These are phyloP conservation scores for Rhododendron ovatum DNA, from an alignment of 148 eudicot genomes.

Conservation along the genomic window DNA sequence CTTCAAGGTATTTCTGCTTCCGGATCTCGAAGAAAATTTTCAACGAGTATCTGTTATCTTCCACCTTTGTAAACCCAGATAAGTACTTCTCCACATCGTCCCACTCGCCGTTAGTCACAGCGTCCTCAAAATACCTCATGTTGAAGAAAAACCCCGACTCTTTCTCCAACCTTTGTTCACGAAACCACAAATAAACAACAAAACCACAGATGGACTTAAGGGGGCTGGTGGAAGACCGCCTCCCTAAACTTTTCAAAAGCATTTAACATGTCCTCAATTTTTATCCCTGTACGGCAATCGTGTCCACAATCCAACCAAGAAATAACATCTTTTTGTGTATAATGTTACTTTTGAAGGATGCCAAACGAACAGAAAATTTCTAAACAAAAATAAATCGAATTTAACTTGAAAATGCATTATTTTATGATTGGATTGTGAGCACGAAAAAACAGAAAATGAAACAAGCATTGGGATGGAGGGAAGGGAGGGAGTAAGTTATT, in stretches of 20 bases:
- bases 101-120: constrained; percentile 59
- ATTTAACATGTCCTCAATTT: not conserved
- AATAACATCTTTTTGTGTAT: not conserved
- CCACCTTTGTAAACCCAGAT: constrained; percentile 59
- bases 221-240: not conserved
- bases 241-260: not conserved
- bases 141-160: constrained; percentile 66
- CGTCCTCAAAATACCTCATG: constrained; percentile 58
- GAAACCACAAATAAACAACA: constrained; percentile 3
- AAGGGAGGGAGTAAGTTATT: not conserved
- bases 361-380: not conserved
- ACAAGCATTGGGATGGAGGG: not conserved
- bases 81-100: constrained; percentile 65
- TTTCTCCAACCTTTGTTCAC: constrained; percentile 47
- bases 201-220: not conserved
- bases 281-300: not conserved
- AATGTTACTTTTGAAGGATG: not conserved
- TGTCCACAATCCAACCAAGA: not conserved
- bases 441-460: not conserved
- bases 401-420: not conserved
- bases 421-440: not conserved
- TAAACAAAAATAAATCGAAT: not conserved
- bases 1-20: constrained; percentile 72
- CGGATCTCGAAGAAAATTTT: constrained; percentile 66
- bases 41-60: constrained; percentile 65